Evolutionary conservation across 2,329 filamentous ascomycete species (phyloP), one percentile per base, ranked within the genome.

Genomic region (Stachybotrys echinatus): DNA sequence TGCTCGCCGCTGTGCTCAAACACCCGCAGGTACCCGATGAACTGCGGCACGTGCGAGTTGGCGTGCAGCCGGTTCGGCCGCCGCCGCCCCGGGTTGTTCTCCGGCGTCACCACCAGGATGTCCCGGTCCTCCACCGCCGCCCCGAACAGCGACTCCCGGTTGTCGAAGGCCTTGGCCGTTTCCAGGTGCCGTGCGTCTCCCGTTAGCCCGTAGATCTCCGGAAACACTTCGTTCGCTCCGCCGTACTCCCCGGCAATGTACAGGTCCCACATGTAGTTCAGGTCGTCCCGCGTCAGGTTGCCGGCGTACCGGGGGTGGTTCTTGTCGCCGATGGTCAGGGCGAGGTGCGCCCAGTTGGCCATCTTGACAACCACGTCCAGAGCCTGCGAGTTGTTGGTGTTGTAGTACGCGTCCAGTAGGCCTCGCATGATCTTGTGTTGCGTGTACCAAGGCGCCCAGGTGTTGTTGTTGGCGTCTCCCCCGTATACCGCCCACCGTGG

Each of bases 231-330:
- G 42, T 66, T 66, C 3, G 60, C 62, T 1, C 62, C 63, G 5
- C 63, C 64, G 34, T 57, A 65, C 43, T 66, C 64, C 18, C 64
- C 63, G 4, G 57, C 63, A 43, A 65, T 65, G 38, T 65, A 65
- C 2, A 66, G 51, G 38, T 66, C 64, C 64, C 63, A 66, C 63
- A 66, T 65, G 49, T 60, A 63, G 54, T 66, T 65, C n/a, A 65
- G 61, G 44, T 66, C 59, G 34, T 58, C 58, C 34, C 63, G 51
- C 1, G 61, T 65, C 45, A 65, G 21, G 42, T 65, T 66, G 20
- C 62, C 64, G 1, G 48, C 50, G 50, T 65, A 66, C n/a, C 52
- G 50, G 4, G 63, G 56, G 12, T 65, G 58, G 39, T 65, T 65
- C 51, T 63, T 64, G 51, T 66, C 64, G 12, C 63, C 64, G 4